A percentile compares a stretch with the other conserved stretches of the same genome.
phyloP scores from a whole-genome alignment of 192 early-diverging fungal species.

The Backusella psychrophila region DNA sequence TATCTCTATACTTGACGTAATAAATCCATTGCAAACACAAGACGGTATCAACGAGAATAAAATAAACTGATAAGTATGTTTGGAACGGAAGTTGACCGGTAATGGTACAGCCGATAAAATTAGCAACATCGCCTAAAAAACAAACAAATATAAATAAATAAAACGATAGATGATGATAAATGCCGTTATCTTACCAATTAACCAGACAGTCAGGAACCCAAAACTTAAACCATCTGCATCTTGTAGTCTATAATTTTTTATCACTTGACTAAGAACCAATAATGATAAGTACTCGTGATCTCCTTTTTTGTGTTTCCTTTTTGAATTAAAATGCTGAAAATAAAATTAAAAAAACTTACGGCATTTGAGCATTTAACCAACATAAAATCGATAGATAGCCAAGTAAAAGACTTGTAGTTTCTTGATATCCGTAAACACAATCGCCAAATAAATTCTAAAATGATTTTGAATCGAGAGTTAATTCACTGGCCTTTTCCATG shows the following conservation, averaged over 20 bases:
- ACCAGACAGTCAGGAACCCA: slow-evolving; percentile 59
- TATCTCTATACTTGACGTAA: slow-evolving; percentile 25
- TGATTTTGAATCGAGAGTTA: background rate
- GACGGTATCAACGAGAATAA: slow-evolving; percentile 28
- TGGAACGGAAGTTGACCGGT: slow-evolving; percentile 74
- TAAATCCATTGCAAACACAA: slow-evolving; percentile 30
- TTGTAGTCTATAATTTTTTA: slow-evolving; percentile 50
- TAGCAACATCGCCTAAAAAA: slow-evolving; percentile 62
- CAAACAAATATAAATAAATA: background rate
- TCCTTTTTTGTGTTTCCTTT: background rate
- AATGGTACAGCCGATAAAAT: slow-evolving; percentile 65
- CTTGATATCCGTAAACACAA: slow-evolving; percentile 46
- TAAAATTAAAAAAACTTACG: slow-evolving; percentile 47
- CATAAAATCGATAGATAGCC: slow-evolving; percentile 60
- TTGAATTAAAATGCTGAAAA: background rate
- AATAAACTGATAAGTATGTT: slow-evolving; percentile 28
- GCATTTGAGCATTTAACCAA: slow-evolving; percentile 74
- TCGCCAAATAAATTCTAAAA: slow-evolving; percentile 42
- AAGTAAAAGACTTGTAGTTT: slow-evolving; percentile 40
- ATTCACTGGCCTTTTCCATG: background rate
- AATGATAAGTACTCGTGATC: background rate
- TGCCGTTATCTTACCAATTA: slow-evolving; percentile 38
- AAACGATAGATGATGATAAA: background rate
- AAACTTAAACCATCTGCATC: slow-evolving; percentile 51
- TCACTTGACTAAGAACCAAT: slow-evolving; percentile 39